Base-by-base conservation (phyloP, 345 rosid species). In the Hirschfeldia incana region DNA sequence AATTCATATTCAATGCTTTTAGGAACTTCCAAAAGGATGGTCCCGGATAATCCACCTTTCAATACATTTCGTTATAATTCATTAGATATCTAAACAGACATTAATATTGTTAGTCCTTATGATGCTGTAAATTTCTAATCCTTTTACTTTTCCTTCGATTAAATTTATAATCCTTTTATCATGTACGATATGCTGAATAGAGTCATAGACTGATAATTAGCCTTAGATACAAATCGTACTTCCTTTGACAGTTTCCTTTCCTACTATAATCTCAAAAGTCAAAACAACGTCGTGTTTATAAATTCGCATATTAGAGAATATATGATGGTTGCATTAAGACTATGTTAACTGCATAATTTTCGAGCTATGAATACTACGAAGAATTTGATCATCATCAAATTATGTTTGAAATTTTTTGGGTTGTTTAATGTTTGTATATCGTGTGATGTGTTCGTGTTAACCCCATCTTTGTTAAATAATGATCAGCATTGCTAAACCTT, bases 1-100 rank as follows among this genome's bases (percentile, higher is more conserved):
- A 59, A 73, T 65, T 66, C 77, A 74, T 79, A 79, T 68, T 79
- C 74, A 73, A 61, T 79, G 74, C 78, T 73, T 73, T 79, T 67
- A 79, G 70, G 78, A 73, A 78, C 73, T 79, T 67, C 70, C 78
- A 79, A 67, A 73, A 69, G 58, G 73, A 84, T 82, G 89, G 89
- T 82, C 89, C 92, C 79, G 49, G 33, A 72, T 61, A 49, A 17
- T 49, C 55, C 58, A 73, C 65, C 74, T 61, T 46, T 73, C 58
- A 73, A 46, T 67, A 67, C 59, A 73, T 60, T 79, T 73, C 61
- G 44, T 42, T 78, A 64, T 33, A 79, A 60, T 21, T 72, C 64
- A 79, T 73, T 78, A 13, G 67, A 59, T 44, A 59, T 83, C 65
- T 67, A 75, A 80, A 81, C 84, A 71, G 87, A 85, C 80, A 21